Evolutionary conservation across 2,329 filamentous ascomycete genomes (phyloP).

Genomic region (Trichoderma breve): DNA sequence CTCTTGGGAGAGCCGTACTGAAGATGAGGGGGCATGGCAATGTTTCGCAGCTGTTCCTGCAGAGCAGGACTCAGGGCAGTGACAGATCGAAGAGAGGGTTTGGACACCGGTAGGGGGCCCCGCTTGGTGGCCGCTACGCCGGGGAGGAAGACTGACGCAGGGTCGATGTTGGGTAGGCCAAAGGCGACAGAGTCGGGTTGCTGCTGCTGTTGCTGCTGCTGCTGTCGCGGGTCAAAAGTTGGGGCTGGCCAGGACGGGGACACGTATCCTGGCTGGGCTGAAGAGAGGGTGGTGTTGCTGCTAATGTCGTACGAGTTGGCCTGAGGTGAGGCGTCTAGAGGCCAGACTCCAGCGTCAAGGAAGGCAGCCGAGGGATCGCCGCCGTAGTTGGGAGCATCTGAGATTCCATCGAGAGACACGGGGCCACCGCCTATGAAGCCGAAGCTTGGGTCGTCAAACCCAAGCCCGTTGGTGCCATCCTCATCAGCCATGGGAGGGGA

Average conservation of each 20-base stretch:
- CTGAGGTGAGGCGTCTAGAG: constrained; percentile 48
- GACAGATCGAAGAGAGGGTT: constrained; percentile 31
- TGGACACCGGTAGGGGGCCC: constrained; percentile 31
- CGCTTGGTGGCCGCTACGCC: constrained; percentile 23
- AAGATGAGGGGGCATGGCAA: constrained; percentile 63
- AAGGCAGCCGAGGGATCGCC: constrained; percentile 38
- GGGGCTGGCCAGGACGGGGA: constrained; percentile 37
- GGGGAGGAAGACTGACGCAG: constrained; percentile 35
- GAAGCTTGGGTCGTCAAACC: constrained; percentile 44
- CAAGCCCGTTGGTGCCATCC: constrained; percentile 41
- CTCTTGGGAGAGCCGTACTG: constrained; percentile 60
- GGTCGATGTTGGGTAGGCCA: constrained; percentile 36
- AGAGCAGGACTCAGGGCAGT: constrained; percentile 53
- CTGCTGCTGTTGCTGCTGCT: not conserved
- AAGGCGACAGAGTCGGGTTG: constrained; percentile 37
- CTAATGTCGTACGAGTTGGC: constrained; percentile 46
- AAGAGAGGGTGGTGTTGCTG: constrained; percentile 37
- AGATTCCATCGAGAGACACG: constrained; percentile 31
- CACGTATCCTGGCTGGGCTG: constrained; percentile 34
- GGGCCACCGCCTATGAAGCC: constrained; percentile 38
- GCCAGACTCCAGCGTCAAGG: constrained; percentile 41
- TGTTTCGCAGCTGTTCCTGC: constrained; percentile 60
- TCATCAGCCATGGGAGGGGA: constrained; percentile 39
- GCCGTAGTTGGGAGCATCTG: constrained; percentile 32
- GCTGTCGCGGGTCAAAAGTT: constrained; percentile 29